A percentile compares a stretch with the other conserved stretches of the same genome.
phyloP scores from a whole-genome alignment of 441 rosid species.

The Bocquillonia castaneifolia region DNA sequence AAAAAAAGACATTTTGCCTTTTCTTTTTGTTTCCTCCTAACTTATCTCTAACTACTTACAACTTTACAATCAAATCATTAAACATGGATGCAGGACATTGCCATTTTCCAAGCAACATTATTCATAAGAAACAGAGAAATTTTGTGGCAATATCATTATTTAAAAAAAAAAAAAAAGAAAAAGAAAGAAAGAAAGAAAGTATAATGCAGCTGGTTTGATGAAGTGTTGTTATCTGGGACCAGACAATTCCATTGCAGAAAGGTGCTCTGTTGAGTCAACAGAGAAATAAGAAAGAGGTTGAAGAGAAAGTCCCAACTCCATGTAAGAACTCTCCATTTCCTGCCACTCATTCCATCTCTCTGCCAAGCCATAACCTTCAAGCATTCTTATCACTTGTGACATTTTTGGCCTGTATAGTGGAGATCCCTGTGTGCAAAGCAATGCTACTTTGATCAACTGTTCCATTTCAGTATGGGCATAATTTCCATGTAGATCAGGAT shows the following conservation, averaged over 20 bases:
- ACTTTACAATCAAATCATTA: no score
- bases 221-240: slow-evolving; percentile 51
- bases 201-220: no score
- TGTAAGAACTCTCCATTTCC: slow-evolving; percentile 40
- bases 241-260: slow-evolving; percentile 61
- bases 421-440: slow-evolving; percentile 80
- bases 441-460: slow-evolving; percentile 77
- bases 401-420: slow-evolving; percentile 81
- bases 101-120: no score
- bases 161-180: no score
- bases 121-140: no score
- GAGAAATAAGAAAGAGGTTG: slow-evolving; percentile 27
- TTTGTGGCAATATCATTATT: no score
- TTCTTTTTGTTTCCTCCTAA: no score
- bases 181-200: no score
- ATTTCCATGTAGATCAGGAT: slow-evolving; percentile 63
- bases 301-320: not conserved
- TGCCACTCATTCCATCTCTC: slow-evolving; percentile 96
- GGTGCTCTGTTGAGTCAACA: slow-evolving; percentile 54
- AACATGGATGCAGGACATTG: no score
- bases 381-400: slow-evolving; percentile 89
- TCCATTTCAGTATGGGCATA: slow-evolving; percentile 69
- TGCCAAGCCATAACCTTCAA: slow-evolving; percentile 80
- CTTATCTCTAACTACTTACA: no score
- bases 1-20: no score